phyloP scores from a whole-genome alignment of 2,329 filamentous ascomycete species.

The Geosmithia flava region DNA sequence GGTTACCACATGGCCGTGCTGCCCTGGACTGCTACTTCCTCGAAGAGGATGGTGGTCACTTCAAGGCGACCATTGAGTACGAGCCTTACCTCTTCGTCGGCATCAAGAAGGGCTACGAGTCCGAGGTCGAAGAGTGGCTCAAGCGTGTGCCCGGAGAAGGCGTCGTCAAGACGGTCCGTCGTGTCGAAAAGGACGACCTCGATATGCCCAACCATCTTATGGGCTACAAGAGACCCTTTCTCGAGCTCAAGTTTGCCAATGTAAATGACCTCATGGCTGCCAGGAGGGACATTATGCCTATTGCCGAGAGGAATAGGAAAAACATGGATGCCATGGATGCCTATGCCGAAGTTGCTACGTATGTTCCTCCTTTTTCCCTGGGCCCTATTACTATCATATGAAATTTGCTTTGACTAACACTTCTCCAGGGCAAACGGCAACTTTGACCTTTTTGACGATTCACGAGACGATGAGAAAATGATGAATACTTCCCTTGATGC shows the following conservation, averaged over 20 bases:
- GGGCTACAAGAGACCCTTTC: conserved; percentile 77
- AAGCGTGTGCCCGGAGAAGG: conserved; percentile 68
- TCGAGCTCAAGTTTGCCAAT: conserved; percentile 80
- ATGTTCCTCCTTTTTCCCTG: conserved; percentile 17
- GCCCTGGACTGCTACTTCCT: conserved; percentile 97
- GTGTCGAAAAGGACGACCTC: conserved; percentile 84
- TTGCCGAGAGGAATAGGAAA: conserved; percentile 94
- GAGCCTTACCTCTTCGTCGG: conserved; percentile 94
- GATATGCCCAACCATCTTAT: conserved; percentile 91
- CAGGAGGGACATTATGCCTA: conserved; percentile 69
- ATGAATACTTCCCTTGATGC: conserved; percentile 70
- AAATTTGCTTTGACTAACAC: not conserved
- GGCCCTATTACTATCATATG: not conserved
- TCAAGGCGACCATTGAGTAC: conserved; percentile 94
- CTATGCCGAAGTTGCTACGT: conserved; percentile 92
- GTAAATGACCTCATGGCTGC: conserved; percentile 78
- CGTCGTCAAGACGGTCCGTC: conserved; percentile 63
- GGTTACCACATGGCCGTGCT: conserved; percentile 70
- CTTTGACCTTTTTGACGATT: conserved; percentile 92
- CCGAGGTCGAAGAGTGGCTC: conserved; percentile 93
- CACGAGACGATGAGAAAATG: conserved; percentile 69
- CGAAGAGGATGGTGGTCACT: conserved; percentile 68
- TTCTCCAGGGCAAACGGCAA: conserved; percentile 54
- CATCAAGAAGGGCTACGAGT: conserved; percentile 75
- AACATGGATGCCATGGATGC: conserved; percentile 96